These are phyloP conservation scores for Euphorbia schlechtendalii DNA, from an alignment of 441 rosid species.

Conservation along the genomic window DNA sequence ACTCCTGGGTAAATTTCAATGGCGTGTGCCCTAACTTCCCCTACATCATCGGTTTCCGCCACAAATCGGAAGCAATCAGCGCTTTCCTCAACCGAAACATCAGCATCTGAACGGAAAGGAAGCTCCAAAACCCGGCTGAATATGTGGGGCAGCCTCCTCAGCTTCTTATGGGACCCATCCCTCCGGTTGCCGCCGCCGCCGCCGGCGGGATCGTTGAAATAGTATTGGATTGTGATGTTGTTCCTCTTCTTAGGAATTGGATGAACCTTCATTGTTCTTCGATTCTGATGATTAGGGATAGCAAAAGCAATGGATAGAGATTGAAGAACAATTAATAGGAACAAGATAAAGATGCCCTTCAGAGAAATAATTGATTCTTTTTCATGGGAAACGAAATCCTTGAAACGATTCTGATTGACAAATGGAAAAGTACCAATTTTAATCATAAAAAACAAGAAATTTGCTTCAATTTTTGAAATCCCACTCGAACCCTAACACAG, in stretches of 20 bases:
- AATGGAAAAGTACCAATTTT: slow-evolving; percentile 21
- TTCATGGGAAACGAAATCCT: slow-evolving; percentile 38
- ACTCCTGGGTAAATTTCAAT: slow-evolving; percentile 88
- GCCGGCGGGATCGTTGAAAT: slow-evolving; percentile 11
- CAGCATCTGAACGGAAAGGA: slow-evolving; percentile 82
- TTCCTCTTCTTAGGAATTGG: slow-evolving; percentile 59
- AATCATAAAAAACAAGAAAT: slow-evolving; percentile 13
- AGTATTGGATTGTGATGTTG: slow-evolving; percentile 58
- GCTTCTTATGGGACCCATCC: slow-evolving; percentile 52
- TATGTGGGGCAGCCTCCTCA: slow-evolving; percentile 80
- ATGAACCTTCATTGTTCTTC: slow-evolving; percentile 63
- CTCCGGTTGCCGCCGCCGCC: not conserved
- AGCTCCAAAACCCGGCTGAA: slow-evolving; percentile 85
- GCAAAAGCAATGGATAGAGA: slow-evolving; percentile 7
- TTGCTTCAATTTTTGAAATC: not conserved
- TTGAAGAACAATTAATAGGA: slow-evolving; percentile 19
- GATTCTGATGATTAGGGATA: slow-evolving; percentile 8
- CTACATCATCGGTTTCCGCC: slow-evolving; percentile 61
- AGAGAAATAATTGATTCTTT: slow-evolving; percentile 15
- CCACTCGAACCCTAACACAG: slow-evolving; percentile 6
- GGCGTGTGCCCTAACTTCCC: slow-evolving; percentile 66
- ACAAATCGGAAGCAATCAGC: slow-evolving; percentile 75
- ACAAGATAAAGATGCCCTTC: slow-evolving; percentile 27
- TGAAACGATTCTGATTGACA: slow-evolving; percentile 17
- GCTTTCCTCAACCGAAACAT: slow-evolving; percentile 69